Percentiles rank a stretch among this genome's conserved stretches.
Conservation (phyloP, 805 yeast species). For the Wickerhamiella parazyma region DNA sequence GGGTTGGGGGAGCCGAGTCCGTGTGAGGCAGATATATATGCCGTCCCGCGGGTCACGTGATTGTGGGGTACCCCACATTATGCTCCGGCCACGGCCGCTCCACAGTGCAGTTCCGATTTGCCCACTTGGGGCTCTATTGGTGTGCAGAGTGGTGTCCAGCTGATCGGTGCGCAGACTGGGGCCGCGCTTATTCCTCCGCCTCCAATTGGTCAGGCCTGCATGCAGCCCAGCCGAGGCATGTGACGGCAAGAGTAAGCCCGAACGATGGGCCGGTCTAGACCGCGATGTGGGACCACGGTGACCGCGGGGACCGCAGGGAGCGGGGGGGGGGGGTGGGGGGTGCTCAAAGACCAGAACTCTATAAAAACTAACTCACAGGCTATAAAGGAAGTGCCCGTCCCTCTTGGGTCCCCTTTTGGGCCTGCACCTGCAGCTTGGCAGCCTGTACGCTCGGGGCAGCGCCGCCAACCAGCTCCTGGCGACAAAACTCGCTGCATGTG, state of each 20-base stretch:
- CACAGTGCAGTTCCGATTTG: no score
- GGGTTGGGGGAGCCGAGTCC: no score
- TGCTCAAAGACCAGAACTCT: no score
- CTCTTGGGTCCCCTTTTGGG: not conserved
- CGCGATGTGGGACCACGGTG: not conserved
- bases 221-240: conserved; percentile 2
- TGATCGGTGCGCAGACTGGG: no score
- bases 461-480: conserved; percentile 30
- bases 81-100: not conserved
- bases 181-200: not conserved
- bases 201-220: conserved; percentile 3
- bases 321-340: no score
- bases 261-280: not conserved
- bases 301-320: no score
- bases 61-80: not conserved
- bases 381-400: no score
- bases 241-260: not conserved
- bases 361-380: no score
- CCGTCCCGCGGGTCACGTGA: no score
- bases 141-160: no score
- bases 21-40: no score
- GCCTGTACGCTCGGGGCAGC: conserved; percentile 8
- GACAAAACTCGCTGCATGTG: conserved; percentile 57
- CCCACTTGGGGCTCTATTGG: no score
- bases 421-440: conserved; percentile 6